These are phyloP conservation scores for Umbelopsis vinacea DNA, from an alignment of 192 early-diverging fungal species.

Conservation along the genomic window DNA sequence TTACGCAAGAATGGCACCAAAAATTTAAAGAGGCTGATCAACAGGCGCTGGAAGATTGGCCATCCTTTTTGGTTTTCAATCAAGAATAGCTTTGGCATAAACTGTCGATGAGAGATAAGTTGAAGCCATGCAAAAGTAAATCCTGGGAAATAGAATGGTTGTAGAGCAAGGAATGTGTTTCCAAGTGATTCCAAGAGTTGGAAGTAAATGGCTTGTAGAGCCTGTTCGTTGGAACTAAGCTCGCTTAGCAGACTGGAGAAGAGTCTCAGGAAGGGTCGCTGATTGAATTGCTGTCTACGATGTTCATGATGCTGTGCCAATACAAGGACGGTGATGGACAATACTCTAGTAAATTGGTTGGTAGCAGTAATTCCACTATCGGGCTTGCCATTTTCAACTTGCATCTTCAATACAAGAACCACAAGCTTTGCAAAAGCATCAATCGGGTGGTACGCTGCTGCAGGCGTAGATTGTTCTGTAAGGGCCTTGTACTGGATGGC, in stretches of 20 bases:
- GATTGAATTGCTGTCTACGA: constrained; percentile 80
- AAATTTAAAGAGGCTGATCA: constrained; percentile 87
- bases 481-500: constrained; percentile 63
- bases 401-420: constrained; percentile 79
- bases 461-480: constrained; percentile 46
- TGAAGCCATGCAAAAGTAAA: constrained; percentile 95
- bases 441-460: constrained; percentile 76
- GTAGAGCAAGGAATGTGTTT: constrained; percentile 83
- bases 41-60: constrained; percentile 82
- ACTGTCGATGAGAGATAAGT: constrained; percentile 89
- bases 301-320: constrained; percentile 87
- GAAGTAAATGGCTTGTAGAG: constrained; percentile 71
- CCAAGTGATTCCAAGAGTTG: constrained; percentile 74
- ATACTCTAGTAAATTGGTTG: constrained; percentile 77
- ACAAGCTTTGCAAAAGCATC: constrained; percentile 93
- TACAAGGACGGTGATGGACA: constrained; percentile 85
- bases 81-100: constrained; percentile 86
- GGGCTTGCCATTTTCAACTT: constrained; percentile 58
- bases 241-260: constrained; percentile 86
- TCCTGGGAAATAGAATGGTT: constrained; percentile 87
- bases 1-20: constrained; percentile 81
- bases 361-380: constrained; percentile 59
- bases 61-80: constrained; percentile 82
- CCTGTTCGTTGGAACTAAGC: constrained; percentile 63
- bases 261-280: constrained; percentile 88